Base-by-base conservation (phyloP, 139 green algal genomes). In the Chlamydomonas schloesseri region DNA sequence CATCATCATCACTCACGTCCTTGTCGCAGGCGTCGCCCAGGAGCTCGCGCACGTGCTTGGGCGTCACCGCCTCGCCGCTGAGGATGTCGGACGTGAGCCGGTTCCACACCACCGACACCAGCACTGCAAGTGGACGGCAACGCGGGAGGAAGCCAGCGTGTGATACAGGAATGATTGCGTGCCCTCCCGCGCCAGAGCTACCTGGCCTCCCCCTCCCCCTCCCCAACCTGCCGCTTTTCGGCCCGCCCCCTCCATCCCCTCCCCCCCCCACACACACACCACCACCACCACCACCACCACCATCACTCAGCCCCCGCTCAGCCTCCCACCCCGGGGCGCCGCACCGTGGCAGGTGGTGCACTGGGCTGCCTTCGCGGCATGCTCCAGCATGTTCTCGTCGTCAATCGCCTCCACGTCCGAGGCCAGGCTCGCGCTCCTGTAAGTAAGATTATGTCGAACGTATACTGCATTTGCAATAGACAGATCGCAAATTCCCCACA, bases 271-370 rank as follows among this genome's bases (percentile, higher is more conserved):
- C n/a, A n/a, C n/a, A n/a, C n/a, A n/a, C 26, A 33, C 17, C 60
- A 34, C 17, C 23, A 2, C 24, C 24, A 3, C 60, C 60, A 11
- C 24, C 31, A 31, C 67, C 4, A 0, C 26, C 17, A n/a, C 33
- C 67, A 50, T 46, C 67, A 6, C 17, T 21, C 67, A 42, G 11
- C 26, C 1, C 14, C 28, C 1, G 31, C 37, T 24, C 4, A 72
- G 31, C 5, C n/a, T 31, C 15, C 11, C 31, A 31, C 34, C 0
- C 18, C 69, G 11, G n/a, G 31, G 34, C 36, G 69, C 34, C 31
- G 69, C 31, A 80, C 81, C 81, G 73, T 87, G 81, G 29, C 81
- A 87, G 6, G 28, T 72, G 15, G 69, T 87, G 69, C 81, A 87
- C 57, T 87, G 81, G 29, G 42, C 69, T 17, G 81, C 81, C 55